Conservation (phyloP, 2,329 filamentous ascomycete species). For the Plenodomus lindquistii region DNA sequence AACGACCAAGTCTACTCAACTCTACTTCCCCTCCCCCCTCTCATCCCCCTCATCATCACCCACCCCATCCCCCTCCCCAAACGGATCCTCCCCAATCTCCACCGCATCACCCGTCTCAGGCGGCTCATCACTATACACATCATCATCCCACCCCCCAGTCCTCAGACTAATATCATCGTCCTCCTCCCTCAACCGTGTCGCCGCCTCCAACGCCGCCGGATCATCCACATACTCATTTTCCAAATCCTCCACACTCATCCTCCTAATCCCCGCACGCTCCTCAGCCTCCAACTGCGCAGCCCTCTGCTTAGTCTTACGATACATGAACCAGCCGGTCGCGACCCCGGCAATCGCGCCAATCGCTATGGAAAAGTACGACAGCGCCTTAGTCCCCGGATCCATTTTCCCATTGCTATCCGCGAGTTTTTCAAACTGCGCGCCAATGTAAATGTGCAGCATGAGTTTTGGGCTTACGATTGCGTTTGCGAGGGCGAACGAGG, state of each 20-base stretch:
- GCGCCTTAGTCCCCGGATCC: conserved; percentile 73
- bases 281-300: conserved; percentile 55
- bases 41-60: too few relatives aligned
- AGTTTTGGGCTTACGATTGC: conserved; percentile 83
- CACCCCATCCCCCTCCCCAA: conserved; percentile 46
- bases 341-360: conserved; percentile 73
- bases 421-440: conserved; percentile 77
- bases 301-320: conserved; percentile 60
- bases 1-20: too few relatives aligned
- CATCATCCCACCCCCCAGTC: conserved; percentile 50
- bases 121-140: conserved; percentile 49
- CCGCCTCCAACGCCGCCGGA: conserved; percentile 48
- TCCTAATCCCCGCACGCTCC: conserved; percentile 44
- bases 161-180: conserved; percentile 57
- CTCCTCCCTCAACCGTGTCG: conserved; percentile 50
- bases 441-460: conserved; percentile 90
- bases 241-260: conserved; percentile 39
- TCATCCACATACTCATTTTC: conserved; percentile 51
- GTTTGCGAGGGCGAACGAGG: conserved; percentile 79
- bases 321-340: conserved; percentile 82
- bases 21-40: too few relatives aligned
- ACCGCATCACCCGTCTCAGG: conserved; percentile 47
- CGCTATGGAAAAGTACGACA: conserved; percentile 83
- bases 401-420: conserved; percentile 84
- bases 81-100: conserved; percentile 48